Evolutionary conservation across 2,329 filamentous ascomycete genomes (phyloP).

Genomic region (Cladophialophora immunda): DNA sequence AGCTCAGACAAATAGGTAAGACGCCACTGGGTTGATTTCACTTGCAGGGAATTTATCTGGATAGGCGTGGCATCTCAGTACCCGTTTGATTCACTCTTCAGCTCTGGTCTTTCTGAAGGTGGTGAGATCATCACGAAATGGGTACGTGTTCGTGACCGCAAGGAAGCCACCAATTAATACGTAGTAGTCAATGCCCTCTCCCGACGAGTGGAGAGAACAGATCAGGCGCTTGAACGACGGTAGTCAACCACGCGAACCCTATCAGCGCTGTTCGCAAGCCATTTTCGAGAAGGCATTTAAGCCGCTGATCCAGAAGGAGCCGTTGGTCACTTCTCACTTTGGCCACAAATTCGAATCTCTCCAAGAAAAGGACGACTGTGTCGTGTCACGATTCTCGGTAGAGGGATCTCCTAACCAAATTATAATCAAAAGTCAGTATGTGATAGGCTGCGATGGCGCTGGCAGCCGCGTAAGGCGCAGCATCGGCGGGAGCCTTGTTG

Average conservation of each 20-base stretch:
- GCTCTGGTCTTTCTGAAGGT: constrained; percentile 16
- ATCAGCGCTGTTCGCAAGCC: constrained; percentile 45
- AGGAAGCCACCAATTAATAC: background rate
- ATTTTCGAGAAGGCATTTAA: constrained; percentile 49
- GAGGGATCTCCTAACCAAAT: background rate
- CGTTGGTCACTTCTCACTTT: constrained; percentile 41
- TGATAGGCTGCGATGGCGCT: constrained; percentile 45
- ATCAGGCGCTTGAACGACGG: constrained; percentile 46
- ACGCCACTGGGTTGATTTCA: background rate
- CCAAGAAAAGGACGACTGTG: background rate
- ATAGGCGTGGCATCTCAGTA: constrained; percentile 10
- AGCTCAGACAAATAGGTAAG: constrained; percentile 8
- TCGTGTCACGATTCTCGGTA: background rate
- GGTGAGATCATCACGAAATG: constrained; percentile 16
- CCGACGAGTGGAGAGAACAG: constrained; percentile 27
- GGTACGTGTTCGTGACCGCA: background rate
- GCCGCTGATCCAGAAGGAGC: constrained; percentile 34
- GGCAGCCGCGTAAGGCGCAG: constrained; percentile 40
- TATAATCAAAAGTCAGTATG: constrained; percentile 38
- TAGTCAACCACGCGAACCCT: constrained; percentile 43
- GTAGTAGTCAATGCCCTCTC: constrained; percentile 4
- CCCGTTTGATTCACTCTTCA: constrained; percentile 9
- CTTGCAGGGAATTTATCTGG: background rate
- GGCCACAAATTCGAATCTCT: constrained; percentile 40
- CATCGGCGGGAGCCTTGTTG: constrained; percentile 40